Conservation (phyloP, 345 rosid genomes). For the Hypericum perforatum region DNA sequence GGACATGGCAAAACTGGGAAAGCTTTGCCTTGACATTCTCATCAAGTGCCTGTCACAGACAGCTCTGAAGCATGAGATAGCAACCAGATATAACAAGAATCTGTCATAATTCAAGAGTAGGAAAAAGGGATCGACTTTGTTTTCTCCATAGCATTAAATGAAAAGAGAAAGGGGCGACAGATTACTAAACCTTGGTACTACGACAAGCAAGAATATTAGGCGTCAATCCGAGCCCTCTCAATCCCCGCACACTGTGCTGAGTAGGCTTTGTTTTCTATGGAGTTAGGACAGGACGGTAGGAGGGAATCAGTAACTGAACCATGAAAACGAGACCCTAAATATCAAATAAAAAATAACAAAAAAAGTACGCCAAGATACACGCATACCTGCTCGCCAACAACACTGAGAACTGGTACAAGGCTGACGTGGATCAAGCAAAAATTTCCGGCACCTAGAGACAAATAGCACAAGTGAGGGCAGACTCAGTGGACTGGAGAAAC, state of each 20-base stretch:
- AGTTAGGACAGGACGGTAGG: too few relatives aligned
- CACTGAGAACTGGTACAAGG: conserved; percentile 91
- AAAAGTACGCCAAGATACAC: background rate
- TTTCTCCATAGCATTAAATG: background rate
- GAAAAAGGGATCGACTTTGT: background rate
- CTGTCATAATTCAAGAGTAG: background rate
- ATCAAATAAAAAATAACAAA: background rate
- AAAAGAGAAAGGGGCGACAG: conserved; percentile 8
- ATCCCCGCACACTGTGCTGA: conserved; percentile 82
- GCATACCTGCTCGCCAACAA: conserved; percentile 92
- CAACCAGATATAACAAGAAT: too few relatives aligned
- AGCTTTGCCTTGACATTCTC: conserved; percentile 77
- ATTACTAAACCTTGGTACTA: conserved; percentile 47
- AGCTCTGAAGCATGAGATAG: conserved; percentile 2
- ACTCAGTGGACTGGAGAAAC: too few relatives aligned
- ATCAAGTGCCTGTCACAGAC: conserved; percentile 60
- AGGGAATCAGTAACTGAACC: background rate
- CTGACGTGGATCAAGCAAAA: conserved; percentile 98
- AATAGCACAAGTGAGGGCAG: conserved; percentile 8
- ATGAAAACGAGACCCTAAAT: background rate
- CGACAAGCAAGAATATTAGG: conserved; percentile 93
- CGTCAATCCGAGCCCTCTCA: conserved; percentile 80
- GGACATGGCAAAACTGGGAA: conserved; percentile 87
- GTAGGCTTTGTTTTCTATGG: conserved; percentile 96
- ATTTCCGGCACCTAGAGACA: conserved; percentile 60